Evolutionary conservation across 2,329 filamentous ascomycete species (phyloP).

Genomic region (Cladosporium velox): DNA sequence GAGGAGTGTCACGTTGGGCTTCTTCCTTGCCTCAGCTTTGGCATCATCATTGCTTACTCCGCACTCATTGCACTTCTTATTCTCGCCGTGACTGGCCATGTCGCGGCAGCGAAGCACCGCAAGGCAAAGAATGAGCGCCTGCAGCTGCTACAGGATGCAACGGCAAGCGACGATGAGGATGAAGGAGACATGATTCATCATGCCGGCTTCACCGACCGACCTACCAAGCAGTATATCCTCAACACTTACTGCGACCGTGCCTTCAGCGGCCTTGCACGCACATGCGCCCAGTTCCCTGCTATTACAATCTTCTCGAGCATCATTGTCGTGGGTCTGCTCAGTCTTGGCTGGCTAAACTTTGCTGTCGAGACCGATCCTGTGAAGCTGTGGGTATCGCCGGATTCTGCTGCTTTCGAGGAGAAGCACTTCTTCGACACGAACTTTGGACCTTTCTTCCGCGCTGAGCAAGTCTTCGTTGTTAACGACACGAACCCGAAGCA

Average conservation of each 20-base stretch:
- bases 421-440: slow-evolving; percentile 91
- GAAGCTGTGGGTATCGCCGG: slow-evolving; percentile 93
- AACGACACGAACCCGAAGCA: slow-evolving; percentile 72
- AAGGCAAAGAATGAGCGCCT: slow-evolving; percentile 77
- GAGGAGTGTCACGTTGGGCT: slow-evolving; percentile 79
- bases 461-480: slow-evolving; percentile 89
- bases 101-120: slow-evolving; percentile 72
- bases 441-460: slow-evolving; percentile 94
- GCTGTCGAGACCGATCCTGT: slow-evolving; percentile 89
- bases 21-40: slow-evolving; percentile 91
- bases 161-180: slow-evolving; percentile 88
- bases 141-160: slow-evolving; percentile 81
- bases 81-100: slow-evolving; percentile 68
- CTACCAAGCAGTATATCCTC: slow-evolving; percentile 75
- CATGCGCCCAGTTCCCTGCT: slow-evolving; percentile 78
- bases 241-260: slow-evolving; percentile 79
- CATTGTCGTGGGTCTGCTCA: slow-evolving; percentile 75
- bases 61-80: slow-evolving; percentile 69
- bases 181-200: slow-evolving; percentile 82
- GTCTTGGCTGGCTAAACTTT: slow-evolving; percentile 85
- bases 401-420: slow-evolving; percentile 84
- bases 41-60: slow-evolving; percentile 83
- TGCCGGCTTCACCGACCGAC: slow-evolving; percentile 74
- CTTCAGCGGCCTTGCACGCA: slow-evolving; percentile 78
- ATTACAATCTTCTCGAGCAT: slow-evolving; percentile 78